Percentiles rank a stretch among this genome's conserved stretches.
These are phyloP conservation scores for Hypoxylon sp. DNA, from an alignment of 2,329 filamentous ascomycete genomes.

Conservation along the genomic window DNA sequence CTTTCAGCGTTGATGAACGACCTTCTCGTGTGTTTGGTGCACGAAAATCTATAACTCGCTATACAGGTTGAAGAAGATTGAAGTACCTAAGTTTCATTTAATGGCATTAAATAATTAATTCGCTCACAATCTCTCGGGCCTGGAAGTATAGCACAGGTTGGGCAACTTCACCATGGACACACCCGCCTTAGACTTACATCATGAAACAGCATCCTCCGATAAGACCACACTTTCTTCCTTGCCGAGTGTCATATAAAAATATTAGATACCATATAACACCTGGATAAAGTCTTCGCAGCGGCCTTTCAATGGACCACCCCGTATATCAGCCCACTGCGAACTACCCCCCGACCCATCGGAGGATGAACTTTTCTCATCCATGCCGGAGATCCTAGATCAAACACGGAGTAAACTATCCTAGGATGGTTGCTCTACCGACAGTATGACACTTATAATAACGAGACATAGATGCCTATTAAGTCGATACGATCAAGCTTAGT, in stretches of 20 bases:
- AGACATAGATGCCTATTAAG: not conserved
- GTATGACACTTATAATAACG: not conserved
- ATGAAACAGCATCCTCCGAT: constrained; percentile 9
- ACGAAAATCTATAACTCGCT: constrained; percentile 15
- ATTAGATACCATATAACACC: constrained; percentile 6
- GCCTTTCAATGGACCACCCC: not conserved
- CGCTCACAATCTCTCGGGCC: not conserved
- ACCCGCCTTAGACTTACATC: constrained; percentile 16
- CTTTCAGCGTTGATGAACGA: constrained; percentile 14
- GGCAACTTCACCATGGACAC: constrained; percentile 10
- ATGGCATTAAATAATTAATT: not conserved
- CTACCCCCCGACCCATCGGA: not conserved
- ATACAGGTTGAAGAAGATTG: constrained; percentile 8
- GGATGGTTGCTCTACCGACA: not conserved
- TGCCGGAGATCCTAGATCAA: not conserved
- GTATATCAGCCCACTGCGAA: not conserved
- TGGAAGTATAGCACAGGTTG: constrained; percentile 10
- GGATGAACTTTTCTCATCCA: constrained; percentile 1
- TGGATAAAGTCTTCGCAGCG: constrained; percentile 5
- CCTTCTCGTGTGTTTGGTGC: constrained; percentile 17
- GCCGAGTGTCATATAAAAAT: constrained; percentile 12
- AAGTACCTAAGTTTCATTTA: not conserved
- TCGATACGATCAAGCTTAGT: not conserved
- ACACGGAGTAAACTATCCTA: constrained; percentile 1
- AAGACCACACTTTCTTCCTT: constrained; percentile 10